A percentile compares a stretch with the other conserved stretches of the same genome.
Evolutionary conservation across 345 rosid species (phyloP).

Genomic region (Bruguiera parviflora): DNA sequence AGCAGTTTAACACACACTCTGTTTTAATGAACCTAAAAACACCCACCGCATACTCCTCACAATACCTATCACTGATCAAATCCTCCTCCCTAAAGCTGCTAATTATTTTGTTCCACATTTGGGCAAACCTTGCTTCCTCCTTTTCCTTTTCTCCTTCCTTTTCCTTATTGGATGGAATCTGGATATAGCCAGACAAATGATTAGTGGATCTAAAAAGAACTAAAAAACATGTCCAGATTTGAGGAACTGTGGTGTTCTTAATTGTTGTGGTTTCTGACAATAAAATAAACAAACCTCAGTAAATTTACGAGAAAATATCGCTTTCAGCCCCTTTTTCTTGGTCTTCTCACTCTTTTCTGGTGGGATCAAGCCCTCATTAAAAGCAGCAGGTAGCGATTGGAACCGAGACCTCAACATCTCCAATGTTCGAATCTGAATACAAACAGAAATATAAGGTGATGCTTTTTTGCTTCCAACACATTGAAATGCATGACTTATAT

Average conservation of each 20-base stretch:
- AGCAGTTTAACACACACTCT: background rate
- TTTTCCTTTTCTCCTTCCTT: constrained; percentile 41
- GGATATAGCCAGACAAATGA: constrained; percentile 13
- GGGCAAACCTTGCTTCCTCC: constrained; percentile 55
- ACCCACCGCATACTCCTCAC: background rate
- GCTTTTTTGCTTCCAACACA: background rate
- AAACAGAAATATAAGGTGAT: background rate
- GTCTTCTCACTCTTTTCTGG: constrained; percentile 33
- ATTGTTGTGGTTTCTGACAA: constrained; percentile 1
- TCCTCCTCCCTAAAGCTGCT: constrained; percentile 60
- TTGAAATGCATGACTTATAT: background rate
- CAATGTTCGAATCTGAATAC: constrained; percentile 41
- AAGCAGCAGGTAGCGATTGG: constrained; percentile 51
- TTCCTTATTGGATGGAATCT: constrained; percentile 41
- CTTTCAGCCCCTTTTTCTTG: constrained; percentile 43
- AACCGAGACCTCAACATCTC: constrained; percentile 57
- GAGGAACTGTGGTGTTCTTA: background rate
- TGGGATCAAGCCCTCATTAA: constrained; percentile 47
- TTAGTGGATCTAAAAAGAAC: background rate
- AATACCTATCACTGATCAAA: constrained; percentile 46
- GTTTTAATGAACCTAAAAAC: background rate
- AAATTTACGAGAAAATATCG: constrained; percentile 39
- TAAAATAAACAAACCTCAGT: constrained; percentile 30
- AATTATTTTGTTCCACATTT: constrained; percentile 58
- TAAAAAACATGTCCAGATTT: background rate